phyloP scores from a whole-genome alignment of 2,329 filamentous ascomycete species.

The Chrysosphaeria jannelii region DNA sequence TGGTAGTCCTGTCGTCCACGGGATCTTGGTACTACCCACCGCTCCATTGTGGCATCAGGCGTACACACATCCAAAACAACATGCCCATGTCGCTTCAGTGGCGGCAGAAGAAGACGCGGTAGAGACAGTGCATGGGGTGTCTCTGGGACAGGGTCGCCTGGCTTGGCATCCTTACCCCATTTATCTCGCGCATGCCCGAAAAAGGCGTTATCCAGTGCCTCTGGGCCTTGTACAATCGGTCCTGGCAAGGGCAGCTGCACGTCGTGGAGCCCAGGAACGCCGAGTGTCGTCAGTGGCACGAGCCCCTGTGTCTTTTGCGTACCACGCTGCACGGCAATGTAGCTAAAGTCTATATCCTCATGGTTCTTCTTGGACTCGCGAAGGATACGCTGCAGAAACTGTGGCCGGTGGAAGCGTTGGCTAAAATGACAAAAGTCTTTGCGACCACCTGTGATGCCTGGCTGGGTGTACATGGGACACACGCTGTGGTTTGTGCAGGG shows the following conservation, averaged over 20 bases:
- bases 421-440: slow-evolving; percentile 80
- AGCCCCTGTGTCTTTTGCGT: slow-evolving; percentile 4
- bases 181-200: slow-evolving; percentile 30
- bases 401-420: slow-evolving; percentile 64
- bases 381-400: slow-evolving; percentile 51
- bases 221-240: slow-evolving; percentile 19
- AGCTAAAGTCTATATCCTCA: slow-evolving; percentile 77
- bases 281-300: not conserved
- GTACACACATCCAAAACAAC: slow-evolving; percentile 81
- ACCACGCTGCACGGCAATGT: slow-evolving; percentile 60
- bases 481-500: slow-evolving; percentile 67
- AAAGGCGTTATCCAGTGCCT: slow-evolving; percentile 36
- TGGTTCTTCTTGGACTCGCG: slow-evolving; percentile 43
- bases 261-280: not conserved
- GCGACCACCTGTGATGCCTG: slow-evolving; percentile 39
- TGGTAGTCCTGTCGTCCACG: slow-evolving; percentile 62
- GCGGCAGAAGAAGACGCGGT: slow-evolving; percentile 47
- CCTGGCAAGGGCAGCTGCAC: slow-evolving; percentile 4
- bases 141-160: not conserved
- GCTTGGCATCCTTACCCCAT: not conserved
- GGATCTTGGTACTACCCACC: slow-evolving; percentile 71
- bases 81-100: slow-evolving; percentile 68
- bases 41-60: slow-evolving; percentile 54
- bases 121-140: slow-evolving; percentile 36
- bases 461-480: slow-evolving; percentile 64